These are phyloP conservation scores for Calamus simplicifolius DNA, from an alignment of 176 grass and related monocot genomes.

Conservation along the genomic window DNA sequence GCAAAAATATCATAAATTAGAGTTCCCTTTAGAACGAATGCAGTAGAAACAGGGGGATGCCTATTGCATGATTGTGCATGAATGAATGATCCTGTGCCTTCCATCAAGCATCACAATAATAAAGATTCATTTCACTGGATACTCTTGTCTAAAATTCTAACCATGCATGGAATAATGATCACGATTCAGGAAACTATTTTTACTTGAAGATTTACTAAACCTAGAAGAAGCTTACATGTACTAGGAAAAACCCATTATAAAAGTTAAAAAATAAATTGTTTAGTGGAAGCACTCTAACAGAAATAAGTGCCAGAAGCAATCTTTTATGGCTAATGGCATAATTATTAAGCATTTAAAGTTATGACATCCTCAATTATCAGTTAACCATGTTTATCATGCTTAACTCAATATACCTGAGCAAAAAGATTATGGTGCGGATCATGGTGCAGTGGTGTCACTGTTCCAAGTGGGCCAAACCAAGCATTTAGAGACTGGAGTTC, in stretches of 20 bases:
- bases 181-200: not conserved
- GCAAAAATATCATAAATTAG: no score
- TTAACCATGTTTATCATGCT: not conserved
- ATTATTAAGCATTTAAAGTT: no score
- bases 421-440: slow-evolving; percentile 87
- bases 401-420: slow-evolving; percentile 61
- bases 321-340: no score
- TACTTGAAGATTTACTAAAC: no score
- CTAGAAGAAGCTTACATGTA: no score
- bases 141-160: slow-evolving; percentile 1
- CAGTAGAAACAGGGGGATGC: not conserved
- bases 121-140: not conserved
- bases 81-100: not conserved
- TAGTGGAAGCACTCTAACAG: no score
- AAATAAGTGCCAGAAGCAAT: no score
- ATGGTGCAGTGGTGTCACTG: slow-evolving; percentile 75
- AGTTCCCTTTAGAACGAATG: not conserved
- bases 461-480: slow-evolving; percentile 77
- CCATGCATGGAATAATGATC: not conserved
- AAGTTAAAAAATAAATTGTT: no score
- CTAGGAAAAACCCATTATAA: no score
- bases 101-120: not conserved
- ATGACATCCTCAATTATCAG: no score
- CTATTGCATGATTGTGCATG: not conserved
- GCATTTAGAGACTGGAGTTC: slow-evolving; percentile 69